Evolutionary conservation across 1,139 yeast genomes (phyloP), one percentile per base, ranked within the genome.

Genomic region (Neolecta irregularis): DNA sequence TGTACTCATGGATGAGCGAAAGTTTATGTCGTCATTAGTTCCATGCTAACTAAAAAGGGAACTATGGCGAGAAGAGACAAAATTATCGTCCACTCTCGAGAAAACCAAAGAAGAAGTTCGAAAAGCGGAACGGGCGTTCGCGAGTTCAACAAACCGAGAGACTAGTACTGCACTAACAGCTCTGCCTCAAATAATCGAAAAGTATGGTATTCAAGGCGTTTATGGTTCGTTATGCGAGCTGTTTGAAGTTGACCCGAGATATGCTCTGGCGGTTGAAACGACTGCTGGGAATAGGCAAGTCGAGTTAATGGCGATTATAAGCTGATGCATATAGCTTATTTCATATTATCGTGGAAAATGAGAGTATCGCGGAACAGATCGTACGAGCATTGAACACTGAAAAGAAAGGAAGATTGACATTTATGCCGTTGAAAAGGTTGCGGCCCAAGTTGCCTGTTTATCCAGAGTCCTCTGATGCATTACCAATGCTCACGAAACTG

Each of bases 311-410:
- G 7, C 9, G 11, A 16, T 16, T 21, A 9, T 13, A 13, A n/a
- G n/a, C n/a, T 15, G 19, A 28, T 20, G 15, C 18, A 11, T 32
- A 9, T 19, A 68, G 93, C 2, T 58, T 88, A 34, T 85, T 83
- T 50, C 83, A 88, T 53, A 71, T 85, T 26, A 91, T 88, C 11
- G 96, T 88, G 11, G 94, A 83, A 49, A 73, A 67, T 32, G 95
- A 85, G 46, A 73, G 68, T 33, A 80, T 94, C 1, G 96, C 96
- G 0, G 64, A 81, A 4, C 51, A 67, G 9, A 55, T 88, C 2
- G 76, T 88, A 75, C 74, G 75, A 33, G 91, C 80, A 49, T 60
- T 88, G 41, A 64, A 65, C n/a, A 63, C 78, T 37, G 70, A 68
- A 39, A 72, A 69, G 43, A 64, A 72, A 4, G 96, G 96, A 1